Base-by-base conservation (phyloP, 495 filamentous ascomycete species). In the Annulohypoxylon moriforme region DNA sequence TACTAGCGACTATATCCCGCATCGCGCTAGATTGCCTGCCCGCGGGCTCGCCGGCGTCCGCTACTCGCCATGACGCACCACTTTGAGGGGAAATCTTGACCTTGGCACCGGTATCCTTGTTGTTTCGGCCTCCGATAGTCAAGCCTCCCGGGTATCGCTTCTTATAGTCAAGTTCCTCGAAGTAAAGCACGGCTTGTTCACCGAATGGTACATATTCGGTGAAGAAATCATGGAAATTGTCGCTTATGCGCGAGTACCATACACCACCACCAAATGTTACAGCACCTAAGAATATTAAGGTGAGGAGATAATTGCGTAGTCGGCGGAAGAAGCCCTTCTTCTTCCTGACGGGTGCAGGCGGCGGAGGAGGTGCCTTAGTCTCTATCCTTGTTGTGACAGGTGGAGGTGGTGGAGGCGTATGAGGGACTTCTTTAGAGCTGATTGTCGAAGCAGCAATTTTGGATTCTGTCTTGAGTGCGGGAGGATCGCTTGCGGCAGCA, bases 141-240 rank as follows among this genome's bases (percentile, higher is more conserved):
- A 89, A 82, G 31, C 90, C 86, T 67, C 90, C 89, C 33, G 94
- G 95, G 84, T 97, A 98, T 20, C 95, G 89, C 79, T 91, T 93
- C 73, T 92, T 89, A 81, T 96, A 98, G 79, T 97, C 94, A 47
- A 92, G 89, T 81, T 99, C 96, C 81, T 99, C 96, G 66, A 99
- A 92, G 82, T 97, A 98, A n/a, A 96, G 88, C 25, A 99, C 96
- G 14, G 90, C 90, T 72, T 97, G 92, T 81, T 99, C 96, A 59
- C 95, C 96, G 66, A 93, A 97, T 2, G 96, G 96, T 6, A 99
- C 81, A 79, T 96, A 99, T 81, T 97, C 94, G 47, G 96, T 98
- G 83, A 99, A 99, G 83, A 98, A 97, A 77, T 99, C 96, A 78
- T 99, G 96, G 86, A 98, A 98, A 80, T 95, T 97, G 83, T 99